Base-by-base conservation (phyloP, 495 filamentous ascomycete genomes). In the Penicillium coprophilum region DNA sequence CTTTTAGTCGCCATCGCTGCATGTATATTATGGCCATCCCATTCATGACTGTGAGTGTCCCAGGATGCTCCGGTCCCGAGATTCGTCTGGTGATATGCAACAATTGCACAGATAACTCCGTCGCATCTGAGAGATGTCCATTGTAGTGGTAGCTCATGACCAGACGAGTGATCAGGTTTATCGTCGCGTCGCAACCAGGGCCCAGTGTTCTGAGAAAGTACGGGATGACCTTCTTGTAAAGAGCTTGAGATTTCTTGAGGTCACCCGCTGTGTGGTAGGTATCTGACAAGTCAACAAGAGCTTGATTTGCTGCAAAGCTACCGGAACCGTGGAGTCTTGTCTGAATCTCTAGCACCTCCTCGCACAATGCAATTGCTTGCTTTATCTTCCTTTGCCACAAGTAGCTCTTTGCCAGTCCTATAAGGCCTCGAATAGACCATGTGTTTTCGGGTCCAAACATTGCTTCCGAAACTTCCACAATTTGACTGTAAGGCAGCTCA, bases 391-490 rank as follows among this genome's bases (percentile, higher is more conserved):
- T 56, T 50, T 59, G 45, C 2, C 6, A 12, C 8, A 19, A 20
- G 38, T 56, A 64, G 13, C 23, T 24, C 6, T 3, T 24, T 19
- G 53, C 63, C 4, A 66, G 44, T 46, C 27, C 43, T 17, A 12
- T 36, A 15, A 53, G 45, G 12, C 13, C 32, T 21, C 1, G 11
- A 24, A 56, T 13, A 13, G 46, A 45, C 27, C 17, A 6, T 1
- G 27, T 9, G 27, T 51, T 46, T 21, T 62, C 44, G n/a, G 39
- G 11, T 5, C 69, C 67, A 6, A 67, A 52, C n/a, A 59, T 13
- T 27, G 3, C 52, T 36, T 64, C 49, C 0, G 20, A 49, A 0
- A 41, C 27, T 51, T 70, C 47, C n/a, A 67, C 32, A 8, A 60
- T 56, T 28, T 68, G 46, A 38, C 53, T 6, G 12, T 47, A 17